Conservation (phyloP, 768 basidiomycete genomes). For the Paxillus ammoniavirescens region DNA sequence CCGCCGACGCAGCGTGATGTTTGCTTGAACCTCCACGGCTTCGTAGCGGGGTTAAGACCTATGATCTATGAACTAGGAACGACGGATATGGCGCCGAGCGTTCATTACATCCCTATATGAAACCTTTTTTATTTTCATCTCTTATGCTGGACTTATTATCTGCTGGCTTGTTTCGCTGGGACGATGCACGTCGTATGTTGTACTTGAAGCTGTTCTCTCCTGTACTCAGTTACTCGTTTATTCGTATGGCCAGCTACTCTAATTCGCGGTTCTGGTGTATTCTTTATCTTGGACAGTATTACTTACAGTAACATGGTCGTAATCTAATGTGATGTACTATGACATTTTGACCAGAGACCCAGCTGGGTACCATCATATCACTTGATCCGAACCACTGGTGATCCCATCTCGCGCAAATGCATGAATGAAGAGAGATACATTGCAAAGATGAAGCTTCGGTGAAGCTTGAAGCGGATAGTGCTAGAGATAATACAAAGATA, state of each 20-base stretch:
- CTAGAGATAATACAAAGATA: not conserved
- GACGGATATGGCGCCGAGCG: slow-evolving; percentile 16
- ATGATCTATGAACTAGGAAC: slow-evolving; percentile 11
- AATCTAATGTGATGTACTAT: not conserved
- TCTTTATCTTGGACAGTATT: not conserved
- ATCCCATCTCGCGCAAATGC: too few relatives aligned
- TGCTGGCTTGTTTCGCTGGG: slow-evolving; percentile 1
- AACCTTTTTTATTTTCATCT: not conserved
- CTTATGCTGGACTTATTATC: not conserved
- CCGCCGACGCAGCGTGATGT: slow-evolving; percentile 51
- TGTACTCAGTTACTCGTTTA: not conserved
- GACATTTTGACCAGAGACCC: not conserved
- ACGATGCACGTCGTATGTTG: slow-evolving; percentile 1
- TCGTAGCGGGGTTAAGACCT: slow-evolving; percentile 14
- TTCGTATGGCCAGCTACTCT: not conserved
- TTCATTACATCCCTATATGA: slow-evolving; percentile 3
- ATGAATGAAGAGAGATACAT: too few relatives aligned
- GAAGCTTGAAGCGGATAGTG: not conserved
- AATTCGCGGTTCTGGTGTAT: slow-evolving; percentile 12
- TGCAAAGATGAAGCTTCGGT: too few relatives aligned
- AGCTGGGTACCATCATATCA: too few relatives aligned
- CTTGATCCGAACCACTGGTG: too few relatives aligned
- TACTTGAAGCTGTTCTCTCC: not conserved
- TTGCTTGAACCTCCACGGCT: slow-evolving; percentile 23
- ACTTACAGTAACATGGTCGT: not conserved